Conservation (phyloP, 805 yeast species). For the Candida caryicola region DNA sequence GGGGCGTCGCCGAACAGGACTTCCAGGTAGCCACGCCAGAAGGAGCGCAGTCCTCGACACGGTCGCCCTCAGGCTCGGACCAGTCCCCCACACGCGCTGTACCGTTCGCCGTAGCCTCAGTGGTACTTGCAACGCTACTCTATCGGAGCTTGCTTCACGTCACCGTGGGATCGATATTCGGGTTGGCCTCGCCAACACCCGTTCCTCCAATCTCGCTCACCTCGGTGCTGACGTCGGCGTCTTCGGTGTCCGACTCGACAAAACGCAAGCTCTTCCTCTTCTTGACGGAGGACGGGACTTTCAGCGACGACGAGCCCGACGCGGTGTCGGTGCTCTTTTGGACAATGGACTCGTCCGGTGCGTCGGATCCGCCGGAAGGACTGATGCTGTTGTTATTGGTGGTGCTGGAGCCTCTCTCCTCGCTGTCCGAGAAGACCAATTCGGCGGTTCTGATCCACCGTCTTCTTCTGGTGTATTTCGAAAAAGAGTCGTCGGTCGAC, state of each 20-base stretch:
- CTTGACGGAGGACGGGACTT: conserved; percentile 6
- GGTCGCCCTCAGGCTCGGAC: no score
- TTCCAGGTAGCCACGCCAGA: no score
- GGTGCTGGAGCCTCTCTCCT: no score
- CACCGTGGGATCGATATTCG: background rate
- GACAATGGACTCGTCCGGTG: conserved; percentile 4
- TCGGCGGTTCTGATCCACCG: conserved; percentile 97
- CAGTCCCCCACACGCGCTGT: no score
- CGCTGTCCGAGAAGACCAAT: conserved; percentile 47
- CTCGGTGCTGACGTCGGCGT: background rate
- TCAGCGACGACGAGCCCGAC: conserved; percentile 4
- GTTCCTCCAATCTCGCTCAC: background rate
- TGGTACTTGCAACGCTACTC: no score
- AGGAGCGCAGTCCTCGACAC: no score
- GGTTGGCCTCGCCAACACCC: background rate
- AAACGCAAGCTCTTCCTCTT: conserved; percentile 45
- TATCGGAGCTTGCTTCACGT: no score
- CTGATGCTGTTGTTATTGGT: no score
- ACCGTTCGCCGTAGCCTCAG: no score
- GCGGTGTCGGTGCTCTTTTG: conserved; percentile 1
- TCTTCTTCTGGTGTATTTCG: conserved; percentile 90
- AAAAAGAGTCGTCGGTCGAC: conserved; percentile 78
- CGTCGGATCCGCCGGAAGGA: no score
- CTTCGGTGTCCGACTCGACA: conserved; percentile 25
- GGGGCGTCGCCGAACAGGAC: no score